Conservation (phyloP, 2,329 filamentous ascomycete species). For the Penicillium sp. region DNA sequence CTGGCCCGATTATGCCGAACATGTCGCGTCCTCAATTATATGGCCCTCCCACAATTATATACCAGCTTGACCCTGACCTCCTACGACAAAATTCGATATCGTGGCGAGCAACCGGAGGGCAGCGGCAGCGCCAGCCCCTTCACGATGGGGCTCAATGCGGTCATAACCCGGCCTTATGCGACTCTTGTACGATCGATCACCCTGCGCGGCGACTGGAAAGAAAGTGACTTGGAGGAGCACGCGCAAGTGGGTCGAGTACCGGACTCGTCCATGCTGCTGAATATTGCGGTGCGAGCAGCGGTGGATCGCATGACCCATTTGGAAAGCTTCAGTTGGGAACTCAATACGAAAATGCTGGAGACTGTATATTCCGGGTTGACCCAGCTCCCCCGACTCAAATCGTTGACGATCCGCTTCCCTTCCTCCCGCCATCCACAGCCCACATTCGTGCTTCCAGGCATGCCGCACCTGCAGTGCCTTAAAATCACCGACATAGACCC, state of each 20-base stretch:
- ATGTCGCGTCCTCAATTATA: conserved; percentile 62
- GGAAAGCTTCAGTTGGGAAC: conserved; percentile 58
- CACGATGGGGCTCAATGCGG: conserved; percentile 60
- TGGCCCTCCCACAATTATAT: conserved; percentile 62
- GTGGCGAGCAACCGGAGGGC: conserved; percentile 57
- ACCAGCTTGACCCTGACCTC: conserved; percentile 55
- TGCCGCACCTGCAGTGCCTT: conserved; percentile 55
- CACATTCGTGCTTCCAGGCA: conserved; percentile 54
- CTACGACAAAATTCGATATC: conserved; percentile 59
- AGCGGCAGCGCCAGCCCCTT: conserved; percentile 63
- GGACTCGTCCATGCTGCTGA: conserved; percentile 64
- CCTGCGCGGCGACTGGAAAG: conserved; percentile 57
- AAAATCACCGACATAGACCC: conserved; percentile 61
- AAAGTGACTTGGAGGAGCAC: conserved; percentile 57
- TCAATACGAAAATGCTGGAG: conserved; percentile 59
- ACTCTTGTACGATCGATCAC: conserved; percentile 53
- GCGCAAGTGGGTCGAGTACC: conserved; percentile 57
- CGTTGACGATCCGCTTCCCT: conserved; percentile 57
- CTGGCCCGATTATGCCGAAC: conserved; percentile 60
- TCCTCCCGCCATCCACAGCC: conserved; percentile 57
- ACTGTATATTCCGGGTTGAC: conserved; percentile 59
- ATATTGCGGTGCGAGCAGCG: conserved; percentile 58
- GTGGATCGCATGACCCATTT: conserved; percentile 59
- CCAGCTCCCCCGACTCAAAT: conserved; percentile 49
- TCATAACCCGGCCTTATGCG: conserved; percentile 57